These are phyloP conservation scores for Cornus controversa DNA, from an alignment of 148 eudicot species.

Conservation along the genomic window DNA sequence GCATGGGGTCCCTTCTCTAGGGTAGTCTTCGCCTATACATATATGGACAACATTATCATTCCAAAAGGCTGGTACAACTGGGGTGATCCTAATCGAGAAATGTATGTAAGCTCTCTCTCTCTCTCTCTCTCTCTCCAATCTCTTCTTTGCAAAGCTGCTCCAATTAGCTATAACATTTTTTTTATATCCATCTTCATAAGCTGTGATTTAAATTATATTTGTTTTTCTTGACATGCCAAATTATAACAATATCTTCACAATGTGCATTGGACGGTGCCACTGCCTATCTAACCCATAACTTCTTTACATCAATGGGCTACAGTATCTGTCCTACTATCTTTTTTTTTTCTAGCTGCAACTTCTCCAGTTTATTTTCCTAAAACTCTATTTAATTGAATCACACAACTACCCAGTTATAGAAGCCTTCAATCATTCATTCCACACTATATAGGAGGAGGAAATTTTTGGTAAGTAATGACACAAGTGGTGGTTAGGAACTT, in stretches of 20 bases:
- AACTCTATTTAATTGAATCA: background rate
- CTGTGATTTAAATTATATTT: too few relatives aligned
- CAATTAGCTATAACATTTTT: too few relatives aligned
- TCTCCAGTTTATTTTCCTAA: background rate
- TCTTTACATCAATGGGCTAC: background rate
- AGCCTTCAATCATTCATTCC: background rate
- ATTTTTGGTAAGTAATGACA: background rate
- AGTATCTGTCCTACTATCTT: background rate
- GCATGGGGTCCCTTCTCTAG: constrained; percentile 96
- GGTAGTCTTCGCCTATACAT: constrained; percentile 83
- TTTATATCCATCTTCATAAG: too few relatives aligned
- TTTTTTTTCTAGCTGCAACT: background rate
- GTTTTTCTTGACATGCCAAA: too few relatives aligned
- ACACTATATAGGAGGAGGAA: background rate
- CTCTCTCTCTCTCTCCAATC: background rate
- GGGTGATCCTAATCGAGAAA: constrained; percentile 82
- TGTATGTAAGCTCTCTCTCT: constrained; percentile 57
- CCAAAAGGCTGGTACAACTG: constrained; percentile 90
- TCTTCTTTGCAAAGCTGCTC: background rate
- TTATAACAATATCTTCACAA: too few relatives aligned
- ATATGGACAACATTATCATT: constrained; percentile 80
- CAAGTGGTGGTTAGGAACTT: background rate
- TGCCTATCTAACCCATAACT: background rate
- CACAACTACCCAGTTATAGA: background rate
- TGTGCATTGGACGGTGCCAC: background rate